These are phyloP conservation scores for Arthromyces matolae DNA, from an alignment of 768 basidiomycete species.

Conservation along the genomic window DNA sequence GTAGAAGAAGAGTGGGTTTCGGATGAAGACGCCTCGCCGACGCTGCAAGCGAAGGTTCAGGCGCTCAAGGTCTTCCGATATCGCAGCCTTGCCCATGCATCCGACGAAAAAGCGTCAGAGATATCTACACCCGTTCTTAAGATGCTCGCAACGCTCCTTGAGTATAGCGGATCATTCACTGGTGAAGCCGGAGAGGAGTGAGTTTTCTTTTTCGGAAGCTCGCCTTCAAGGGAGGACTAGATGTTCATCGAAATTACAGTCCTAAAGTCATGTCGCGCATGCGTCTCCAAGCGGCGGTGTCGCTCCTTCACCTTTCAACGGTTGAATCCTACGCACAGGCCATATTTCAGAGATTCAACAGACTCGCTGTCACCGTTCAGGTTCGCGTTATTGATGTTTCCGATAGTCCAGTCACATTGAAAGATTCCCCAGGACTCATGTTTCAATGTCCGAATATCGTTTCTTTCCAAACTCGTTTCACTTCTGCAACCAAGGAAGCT, in stretches of 20 bases:
- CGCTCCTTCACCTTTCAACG: constrained; percentile 72
- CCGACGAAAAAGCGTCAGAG: constrained; percentile 54
- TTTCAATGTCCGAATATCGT: constrained; percentile 77
- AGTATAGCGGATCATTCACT: constrained; percentile 61
- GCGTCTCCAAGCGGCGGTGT: constrained; percentile 78
- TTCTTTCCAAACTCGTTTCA: constrained; percentile 70
- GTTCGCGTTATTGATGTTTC: constrained; percentile 37
- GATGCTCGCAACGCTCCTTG: constrained; percentile 70
- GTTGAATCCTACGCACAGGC: constrained; percentile 53
- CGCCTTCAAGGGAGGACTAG: too few species aligned
- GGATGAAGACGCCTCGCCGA: constrained; percentile 54
- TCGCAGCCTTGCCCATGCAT: constrained; percentile 68
- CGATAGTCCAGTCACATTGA: neutral
- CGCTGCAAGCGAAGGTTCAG: constrained; percentile 66
- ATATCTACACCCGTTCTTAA: constrained; percentile 74
- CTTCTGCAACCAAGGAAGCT: constrained; percentile 65
- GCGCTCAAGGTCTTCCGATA: constrained; percentile 80
- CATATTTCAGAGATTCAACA: constrained; percentile 60
- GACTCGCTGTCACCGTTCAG: constrained; percentile 72
- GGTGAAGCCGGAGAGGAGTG: constrained; percentile 44
- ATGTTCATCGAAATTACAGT: constrained; percentile 29
- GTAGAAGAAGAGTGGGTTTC: constrained; percentile 74
- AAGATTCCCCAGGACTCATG: constrained; percentile 65
- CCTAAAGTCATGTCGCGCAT: constrained; percentile 68
- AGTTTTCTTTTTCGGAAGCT: constrained; percentile 10